A percentile compares a stretch with the other conserved stretches of the same genome.
Conservation (phyloP, 495 filamentous ascomycete species). For the Aspergillus baeticus region DNA sequence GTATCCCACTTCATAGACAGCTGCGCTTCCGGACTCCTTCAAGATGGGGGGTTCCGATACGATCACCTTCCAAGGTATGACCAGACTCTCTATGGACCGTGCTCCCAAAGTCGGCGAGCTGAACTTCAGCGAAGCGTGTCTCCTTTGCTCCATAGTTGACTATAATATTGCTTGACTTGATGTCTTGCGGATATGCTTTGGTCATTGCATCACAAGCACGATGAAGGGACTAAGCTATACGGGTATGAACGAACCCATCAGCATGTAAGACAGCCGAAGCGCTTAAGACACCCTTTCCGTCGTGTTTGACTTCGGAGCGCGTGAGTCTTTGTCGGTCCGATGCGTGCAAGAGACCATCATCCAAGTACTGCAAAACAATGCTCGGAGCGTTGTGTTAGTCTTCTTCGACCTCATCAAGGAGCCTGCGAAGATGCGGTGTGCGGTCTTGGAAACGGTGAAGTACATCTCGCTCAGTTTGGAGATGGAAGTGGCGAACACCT, state of each 20-base stretch:
- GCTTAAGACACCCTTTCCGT: conserved; percentile 36
- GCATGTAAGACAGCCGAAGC: conserved; percentile 38
- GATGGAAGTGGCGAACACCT: conserved; percentile 33
- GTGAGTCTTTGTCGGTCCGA: conserved; percentile 34
- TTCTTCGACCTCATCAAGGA: conserved; percentile 40
- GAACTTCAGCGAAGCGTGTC: conserved; percentile 35
- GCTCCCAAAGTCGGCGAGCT: conserved; percentile 40
- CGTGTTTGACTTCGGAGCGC: conserved; percentile 39
- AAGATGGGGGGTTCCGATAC: conserved; percentile 37
- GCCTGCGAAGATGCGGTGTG: conserved; percentile 29
- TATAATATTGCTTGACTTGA: conserved; percentile 43
- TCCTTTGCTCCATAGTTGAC: conserved; percentile 35
- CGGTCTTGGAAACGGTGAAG: conserved; percentile 21
- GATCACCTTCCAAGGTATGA: conserved; percentile 34
- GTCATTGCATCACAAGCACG: not conserved
- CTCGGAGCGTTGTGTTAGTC: conserved; percentile 32
- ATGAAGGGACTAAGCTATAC: not conserved
- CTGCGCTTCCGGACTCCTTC: conserved; percentile 38
- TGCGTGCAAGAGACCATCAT: conserved; percentile 34
- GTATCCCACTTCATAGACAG: conserved; percentile 35
- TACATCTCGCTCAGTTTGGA: conserved; percentile 43
- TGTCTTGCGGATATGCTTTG: conserved; percentile 25
- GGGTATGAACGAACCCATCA: conserved; percentile 21
- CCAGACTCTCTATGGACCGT: conserved; percentile 32
- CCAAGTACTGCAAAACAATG: conserved; percentile 42